Conservation (phyloP, 2,329 filamentous ascomycete species). For the Colletotrichum noveboracense region DNA sequence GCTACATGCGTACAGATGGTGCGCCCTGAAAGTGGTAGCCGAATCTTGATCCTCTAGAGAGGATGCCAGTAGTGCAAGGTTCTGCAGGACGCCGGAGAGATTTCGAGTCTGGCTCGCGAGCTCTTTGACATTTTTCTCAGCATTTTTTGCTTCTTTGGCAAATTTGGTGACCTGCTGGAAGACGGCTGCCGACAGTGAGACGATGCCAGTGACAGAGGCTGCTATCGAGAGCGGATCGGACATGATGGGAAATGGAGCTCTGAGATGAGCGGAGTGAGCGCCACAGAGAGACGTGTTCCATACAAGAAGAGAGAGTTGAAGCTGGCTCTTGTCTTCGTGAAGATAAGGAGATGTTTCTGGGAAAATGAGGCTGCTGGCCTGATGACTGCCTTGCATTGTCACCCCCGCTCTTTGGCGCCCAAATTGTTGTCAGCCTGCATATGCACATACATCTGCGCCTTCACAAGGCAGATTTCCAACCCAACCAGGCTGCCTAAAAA, state of each 20-base stretch:
- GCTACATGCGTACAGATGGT: neutral
- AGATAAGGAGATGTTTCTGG: neutral
- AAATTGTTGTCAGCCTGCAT: neutral
- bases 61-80: neutral
- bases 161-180: neutral
- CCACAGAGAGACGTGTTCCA: rapidly evolving
- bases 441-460: neutral
- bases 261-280: rapidly evolving
- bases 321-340: neutral
- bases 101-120: neutral
- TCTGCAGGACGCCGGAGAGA: neutral
- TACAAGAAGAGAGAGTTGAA: neutral
- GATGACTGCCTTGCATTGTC: neutral
- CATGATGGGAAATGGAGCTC: neutral
- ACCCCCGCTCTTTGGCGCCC: neutral
- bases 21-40: neutral
- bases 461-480: neutral
- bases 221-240: neutral
- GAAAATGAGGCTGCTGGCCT: neutral
- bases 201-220: neutral
- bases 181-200: neutral
- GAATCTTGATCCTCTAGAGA: neutral
- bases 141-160: neutral
- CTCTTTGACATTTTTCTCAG: neutral
- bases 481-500: neutral